These are phyloP conservation scores for Glebionis coronaria DNA, from an alignment of 129 eudicot species.

Conservation along the genomic window DNA sequence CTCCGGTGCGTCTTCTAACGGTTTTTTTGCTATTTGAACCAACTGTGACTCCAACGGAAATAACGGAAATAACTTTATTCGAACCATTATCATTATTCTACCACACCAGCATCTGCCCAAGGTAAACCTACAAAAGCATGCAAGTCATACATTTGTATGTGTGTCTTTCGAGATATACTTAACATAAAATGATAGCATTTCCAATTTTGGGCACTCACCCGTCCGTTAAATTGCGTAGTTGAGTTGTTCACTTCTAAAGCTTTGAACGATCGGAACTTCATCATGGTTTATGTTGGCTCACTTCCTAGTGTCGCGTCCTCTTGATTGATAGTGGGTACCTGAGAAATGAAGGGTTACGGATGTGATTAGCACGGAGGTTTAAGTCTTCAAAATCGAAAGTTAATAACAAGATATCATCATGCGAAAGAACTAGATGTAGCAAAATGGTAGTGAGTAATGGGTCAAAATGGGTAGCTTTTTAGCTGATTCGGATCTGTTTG, in stretches of 20 bases:
- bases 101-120: conserved; percentile 36
- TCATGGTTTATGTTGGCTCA: conserved; percentile 55
- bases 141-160: background rate
- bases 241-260: too few relatives aligned
- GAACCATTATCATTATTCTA: conserved; percentile 1
- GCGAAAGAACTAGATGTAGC: too few relatives aligned
- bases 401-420: background rate
- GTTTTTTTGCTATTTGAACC: too few relatives aligned
- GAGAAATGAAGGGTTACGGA: too few relatives aligned
- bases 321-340: too few relatives aligned
- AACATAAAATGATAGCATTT: background rate
- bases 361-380: background rate
- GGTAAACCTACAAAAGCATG: conserved; percentile 30
- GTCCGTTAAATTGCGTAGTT: too few relatives aligned
- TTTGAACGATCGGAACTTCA: conserved; percentile 57
- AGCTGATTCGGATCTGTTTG: too few relatives aligned
- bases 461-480: too few relatives aligned
- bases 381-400: background rate
- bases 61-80: conserved; percentile 27
- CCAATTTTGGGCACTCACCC: conserved; percentile 11
- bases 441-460: too few relatives aligned
- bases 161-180: background rate
- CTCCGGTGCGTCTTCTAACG: too few relatives aligned
- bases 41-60: too few relatives aligned
- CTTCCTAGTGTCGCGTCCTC: conserved; percentile 47